Base-by-base conservation (phyloP, 2,329 filamentous ascomycete species). In the Claviceps purpurea region DNA sequence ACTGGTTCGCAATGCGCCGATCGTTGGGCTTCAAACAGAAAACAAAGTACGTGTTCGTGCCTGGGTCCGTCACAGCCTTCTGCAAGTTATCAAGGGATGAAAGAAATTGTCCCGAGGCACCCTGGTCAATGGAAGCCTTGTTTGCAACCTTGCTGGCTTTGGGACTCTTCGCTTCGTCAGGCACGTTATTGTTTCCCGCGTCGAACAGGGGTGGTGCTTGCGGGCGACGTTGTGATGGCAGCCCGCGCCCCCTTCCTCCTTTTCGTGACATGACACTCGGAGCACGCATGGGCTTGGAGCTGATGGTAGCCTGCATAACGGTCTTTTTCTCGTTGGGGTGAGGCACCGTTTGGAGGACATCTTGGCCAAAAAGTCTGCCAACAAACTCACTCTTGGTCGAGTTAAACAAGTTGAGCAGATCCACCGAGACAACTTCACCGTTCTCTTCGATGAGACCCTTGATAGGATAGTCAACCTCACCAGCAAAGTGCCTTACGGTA, bases 21-120 rank as follows among this genome's bases (percentile, higher is more conserved):
- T 98, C 93, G 60, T 98, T 98, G 22, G 93, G 91, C 70, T 98
- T 98, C 57, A 98, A 71, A 63, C 93, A 98, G 69, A 98, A 96
- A 45, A 98, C 80, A 60, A 96, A 97, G 69, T 98, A 98, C 1
- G 86, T 81, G 62, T 98, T 98, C 11, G 89, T 87, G 62, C 89
- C 87, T 4, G 84, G 79, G 2, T 87, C 82, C 2, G 82, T 85
- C 45, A 98, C 74, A 2, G 89, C 90, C 60, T 91, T 90, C 54
- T 84, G 94, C 53, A 98, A 87, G 54, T 93, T 94, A 58, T 95
- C 88, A 26, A 98, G 73, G 0, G 90, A 87, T 1, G 87, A 82
- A 22, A 98, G 72, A 69, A 95, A 98, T 65, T 98, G 93, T 2
- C 87, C 89, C 0, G 93, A 88, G 16, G 91, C 91, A 47, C 93